Base-by-base conservation (phyloP, 495 filamentous ascomycete species). In the Podospora bellae-mahoneyi region DNA sequence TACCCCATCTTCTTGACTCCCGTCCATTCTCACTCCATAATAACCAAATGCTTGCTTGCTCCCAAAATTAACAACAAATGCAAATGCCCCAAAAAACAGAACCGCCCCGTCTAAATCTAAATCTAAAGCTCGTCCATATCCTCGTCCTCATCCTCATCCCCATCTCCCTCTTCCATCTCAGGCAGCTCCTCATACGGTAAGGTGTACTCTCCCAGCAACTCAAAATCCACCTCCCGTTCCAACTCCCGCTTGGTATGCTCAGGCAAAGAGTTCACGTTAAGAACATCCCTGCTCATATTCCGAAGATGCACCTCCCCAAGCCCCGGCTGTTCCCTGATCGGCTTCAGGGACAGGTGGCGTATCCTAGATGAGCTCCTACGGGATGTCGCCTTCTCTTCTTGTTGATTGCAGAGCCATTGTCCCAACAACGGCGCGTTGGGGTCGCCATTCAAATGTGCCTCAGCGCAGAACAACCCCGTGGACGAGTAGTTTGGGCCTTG, bases 401-500 rank as follows among this genome's bases (percentile, higher is more conserved):
- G 74, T 66, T 82, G 80, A 10, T 34, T 15, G 0, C 23, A 26
- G 64, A 78, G 72, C 62, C 74, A 73, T 1, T 34, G 32, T 27
- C 71, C 74, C 19, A 79, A 69, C 9, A 86, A 72, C 19, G 79
- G 80, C 28, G 68, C 69, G 23, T 34, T 48, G 0, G 71, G 67
- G 57, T 84, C 76, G 4, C 71, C 69, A 5, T 79, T 64, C 0
- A 79, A 48, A 58, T 86, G 84, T 0, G 76, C 75, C 57, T 84
- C 78, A n/a, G 34, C 39, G 4, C 77, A 62, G 63, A 75, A 82
- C 2, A 82, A 71, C 7, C 72, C 71, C 0, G 78, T 80, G 13
- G 77, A 73, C 0, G 69, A 55, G 60, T 86, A 87, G 13, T 76
- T 75, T 0, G 77, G 77, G 0, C 84, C 84, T 57, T 87, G 79